Evolutionary conservation across 306 rosid species (phyloP).

Genomic region (Citrullus amarus): DNA sequence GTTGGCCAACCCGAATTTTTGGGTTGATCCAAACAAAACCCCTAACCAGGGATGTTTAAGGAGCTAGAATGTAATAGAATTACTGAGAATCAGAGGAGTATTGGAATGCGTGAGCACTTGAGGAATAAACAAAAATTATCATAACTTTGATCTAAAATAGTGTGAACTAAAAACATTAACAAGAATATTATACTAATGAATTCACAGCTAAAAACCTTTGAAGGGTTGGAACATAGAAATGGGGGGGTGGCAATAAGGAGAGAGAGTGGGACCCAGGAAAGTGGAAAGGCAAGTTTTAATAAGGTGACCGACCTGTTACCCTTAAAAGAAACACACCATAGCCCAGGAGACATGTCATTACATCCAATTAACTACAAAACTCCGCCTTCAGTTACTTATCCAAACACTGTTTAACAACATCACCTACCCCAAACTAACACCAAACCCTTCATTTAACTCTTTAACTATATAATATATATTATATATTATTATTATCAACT

Average conservation of each 20-base stretch:
- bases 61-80: too few species aligned
- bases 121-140: too few species aligned
- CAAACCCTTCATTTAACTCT: neutral
- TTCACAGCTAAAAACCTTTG: too few species aligned
- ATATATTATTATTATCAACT: neutral
- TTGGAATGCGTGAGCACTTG: too few species aligned
- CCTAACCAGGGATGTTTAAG: too few species aligned
- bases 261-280: neutral
- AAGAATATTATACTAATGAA: too few species aligned
- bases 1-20: too few species aligned
- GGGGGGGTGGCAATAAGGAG: neutral
- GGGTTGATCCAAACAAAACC: too few species aligned
- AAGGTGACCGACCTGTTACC: neutral
- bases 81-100: too few species aligned
- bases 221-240: too few species aligned
- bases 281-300: neutral
- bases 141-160: too few species aligned
- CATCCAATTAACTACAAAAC: neutral
- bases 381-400: neutral
- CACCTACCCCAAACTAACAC: neutral
- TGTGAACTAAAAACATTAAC: too few species aligned
- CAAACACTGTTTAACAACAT: neutral
- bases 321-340: slow-evolving; percentile 2
- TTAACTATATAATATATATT: neutral
- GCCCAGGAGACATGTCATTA: neutral